These are phyloP conservation scores for Epicoccum sorghinum DNA, from an alignment of 2,329 filamentous ascomycete genomes.

Conservation along the genomic window DNA sequence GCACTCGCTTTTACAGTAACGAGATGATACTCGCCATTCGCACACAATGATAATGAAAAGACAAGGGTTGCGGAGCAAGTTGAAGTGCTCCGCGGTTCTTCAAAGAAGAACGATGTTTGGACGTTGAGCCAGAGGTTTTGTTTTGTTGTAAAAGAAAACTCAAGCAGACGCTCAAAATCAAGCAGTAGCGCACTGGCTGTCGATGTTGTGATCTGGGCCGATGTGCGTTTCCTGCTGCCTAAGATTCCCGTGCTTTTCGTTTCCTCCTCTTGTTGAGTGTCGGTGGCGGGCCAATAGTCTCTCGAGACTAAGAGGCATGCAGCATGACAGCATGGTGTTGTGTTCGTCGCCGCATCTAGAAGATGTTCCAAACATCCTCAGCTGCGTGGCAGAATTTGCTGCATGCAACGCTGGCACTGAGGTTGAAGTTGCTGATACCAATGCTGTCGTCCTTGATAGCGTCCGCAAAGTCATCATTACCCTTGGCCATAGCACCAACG, in stretches of 20 bases:
- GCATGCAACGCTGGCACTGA: slow-evolving; percentile 96
- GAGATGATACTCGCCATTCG: slow-evolving; percentile 23
- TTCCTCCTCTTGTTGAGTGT: slow-evolving; percentile 24
- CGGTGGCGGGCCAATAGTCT: slow-evolving; percentile 30
- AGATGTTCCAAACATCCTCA: slow-evolving; percentile 93
- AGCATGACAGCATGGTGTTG: slow-evolving; percentile 24
- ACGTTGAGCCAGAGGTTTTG: slow-evolving; percentile 75
- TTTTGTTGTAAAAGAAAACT: slow-evolving; percentile 84
- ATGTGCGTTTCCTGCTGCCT: slow-evolving; percentile 41
- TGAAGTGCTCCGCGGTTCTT: slow-evolving; percentile 64
- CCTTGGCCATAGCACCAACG: slow-evolving; percentile 98
- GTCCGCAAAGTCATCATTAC: slow-evolving; percentile 93
- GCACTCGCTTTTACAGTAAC: slow-evolving; percentile 8
- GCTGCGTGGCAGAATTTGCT: slow-evolving; percentile 99
- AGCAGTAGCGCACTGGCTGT: slow-evolving; percentile 55
- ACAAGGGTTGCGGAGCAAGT: slow-evolving; percentile 59
- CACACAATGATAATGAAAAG: slow-evolving; percentile 25
- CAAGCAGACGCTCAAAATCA: slow-evolving; percentile 69
- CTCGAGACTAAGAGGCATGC: slow-evolving; percentile 30
- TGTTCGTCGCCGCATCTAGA: slow-evolving; percentile 60
- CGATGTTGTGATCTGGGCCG: slow-evolving; percentile 75
- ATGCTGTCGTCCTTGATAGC: slow-evolving; percentile 95
- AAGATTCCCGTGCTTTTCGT: slow-evolving; percentile 35
- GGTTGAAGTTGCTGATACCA: slow-evolving; percentile 96
- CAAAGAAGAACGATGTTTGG: slow-evolving; percentile 62